phyloP scores from a whole-genome alignment of 148 eudicot genomes.

The Pharnaceum exiguum region DNA sequence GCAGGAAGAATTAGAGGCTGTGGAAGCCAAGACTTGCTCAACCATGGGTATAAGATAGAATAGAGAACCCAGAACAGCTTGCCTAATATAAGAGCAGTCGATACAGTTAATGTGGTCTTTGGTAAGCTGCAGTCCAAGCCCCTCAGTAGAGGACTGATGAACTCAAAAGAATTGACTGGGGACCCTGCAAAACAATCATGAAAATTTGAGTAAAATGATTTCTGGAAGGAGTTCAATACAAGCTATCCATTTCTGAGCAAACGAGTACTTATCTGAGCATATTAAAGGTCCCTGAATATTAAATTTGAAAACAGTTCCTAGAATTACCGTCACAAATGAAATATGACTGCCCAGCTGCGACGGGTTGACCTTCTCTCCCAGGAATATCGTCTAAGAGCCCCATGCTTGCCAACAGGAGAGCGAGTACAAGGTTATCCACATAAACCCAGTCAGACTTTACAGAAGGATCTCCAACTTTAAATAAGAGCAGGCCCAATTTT shows the following conservation, averaged over 20 bases:
- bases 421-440: slow-evolving; percentile 74
- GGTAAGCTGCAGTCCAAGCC: slow-evolving; percentile 78
- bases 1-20: slow-evolving; percentile 86
- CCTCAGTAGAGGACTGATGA: slow-evolving; percentile 57
- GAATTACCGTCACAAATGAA: slow-evolving; percentile 91
- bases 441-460: slow-evolving; percentile 85
- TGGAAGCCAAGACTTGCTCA: slow-evolving; percentile 73
- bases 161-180: slow-evolving; percentile 81
- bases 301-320: background rate
- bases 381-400: slow-evolving; percentile 94
- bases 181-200: slow-evolving; percentile 38
- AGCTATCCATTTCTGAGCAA: too few relatives aligned
- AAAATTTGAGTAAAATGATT: background rate
- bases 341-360: slow-evolving; percentile 94
- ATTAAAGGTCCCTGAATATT: too few relatives aligned
- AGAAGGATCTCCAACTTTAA: slow-evolving; percentile 57
- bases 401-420: slow-evolving; percentile 89
- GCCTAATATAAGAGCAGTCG: slow-evolving; percentile 65
- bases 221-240: too few relatives aligned
- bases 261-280: too few relatives aligned
- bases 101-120: slow-evolving; percentile 41
- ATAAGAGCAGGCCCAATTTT: slow-evolving; percentile 63
- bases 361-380: slow-evolving; percentile 51
- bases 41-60: slow-evolving; percentile 68
- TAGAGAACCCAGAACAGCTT: slow-evolving; percentile 48